phyloP scores from a whole-genome alignment of 352 stramenopile species.

The Pythium aristosporum region DNA sequence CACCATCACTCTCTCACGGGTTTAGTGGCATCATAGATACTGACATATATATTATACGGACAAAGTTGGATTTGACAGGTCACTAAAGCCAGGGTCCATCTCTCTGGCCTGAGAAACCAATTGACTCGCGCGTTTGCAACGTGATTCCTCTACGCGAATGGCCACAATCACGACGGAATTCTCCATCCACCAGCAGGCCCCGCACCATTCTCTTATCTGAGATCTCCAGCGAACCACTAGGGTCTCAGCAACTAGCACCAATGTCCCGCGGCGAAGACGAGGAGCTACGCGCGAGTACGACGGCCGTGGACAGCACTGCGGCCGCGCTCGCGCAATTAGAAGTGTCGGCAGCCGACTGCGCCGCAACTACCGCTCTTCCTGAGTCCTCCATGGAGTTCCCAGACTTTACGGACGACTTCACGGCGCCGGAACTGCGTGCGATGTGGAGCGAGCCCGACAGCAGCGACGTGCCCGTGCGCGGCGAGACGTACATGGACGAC shows the following conservation, averaged over 20 bases:
- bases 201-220: neutral
- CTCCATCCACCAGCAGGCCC: neutral
- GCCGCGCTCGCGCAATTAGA: constrained; percentile 12
- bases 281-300: constrained; percentile 16
- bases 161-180: neutral
- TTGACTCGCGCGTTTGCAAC: neutral
- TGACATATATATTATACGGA: neutral
- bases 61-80: neutral
- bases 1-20: constrained; percentile 1
- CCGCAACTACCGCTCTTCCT: neutral
- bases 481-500: constrained; percentile 55
- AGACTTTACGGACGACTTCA: constrained; percentile 33
- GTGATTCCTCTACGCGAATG: neutral
- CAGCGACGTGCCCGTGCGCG: constrained; percentile 51
- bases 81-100: neutral
- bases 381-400: neutral
- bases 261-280: constrained; percentile 27
- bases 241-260: neutral
- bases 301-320: constrained; percentile 19
- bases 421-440: constrained; percentile 38
- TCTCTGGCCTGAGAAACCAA: neutral
- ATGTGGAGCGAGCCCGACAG: constrained; percentile 67
- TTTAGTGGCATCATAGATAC: neutral
- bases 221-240: neutral
- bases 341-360: constrained; percentile 26